Conservation (phyloP, 495 filamentous ascomycete genomes). For the Aspergillus taichungensis region DNA sequence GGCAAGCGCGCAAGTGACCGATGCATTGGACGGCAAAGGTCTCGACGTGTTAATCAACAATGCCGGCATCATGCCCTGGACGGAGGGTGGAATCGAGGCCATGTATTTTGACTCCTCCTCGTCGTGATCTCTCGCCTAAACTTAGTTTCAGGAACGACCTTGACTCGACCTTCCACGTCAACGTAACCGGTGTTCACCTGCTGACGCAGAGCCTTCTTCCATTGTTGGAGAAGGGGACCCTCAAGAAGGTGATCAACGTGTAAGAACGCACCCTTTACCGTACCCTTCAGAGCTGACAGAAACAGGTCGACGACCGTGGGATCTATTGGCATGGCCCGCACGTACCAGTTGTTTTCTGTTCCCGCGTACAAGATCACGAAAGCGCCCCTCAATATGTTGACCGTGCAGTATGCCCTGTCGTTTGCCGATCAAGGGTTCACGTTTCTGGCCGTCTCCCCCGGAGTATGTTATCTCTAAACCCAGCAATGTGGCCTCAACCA, state of each 20-base stretch:
- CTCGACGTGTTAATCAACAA: constrained; percentile 49
- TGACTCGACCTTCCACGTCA: constrained; percentile 26
- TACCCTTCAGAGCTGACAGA: neutral
- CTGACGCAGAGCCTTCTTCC: constrained; percentile 38
- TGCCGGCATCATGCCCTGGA: constrained; percentile 25
- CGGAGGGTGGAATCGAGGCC: constrained; percentile 14
- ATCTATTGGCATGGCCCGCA: constrained; percentile 23
- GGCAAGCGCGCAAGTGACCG: constrained; percentile 26
- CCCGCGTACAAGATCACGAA: constrained; percentile 47
- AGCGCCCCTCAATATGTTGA: constrained; percentile 42
- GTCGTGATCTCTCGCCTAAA: constrained; percentile 2
- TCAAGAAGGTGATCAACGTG: constrained; percentile 43
- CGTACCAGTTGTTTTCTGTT: constrained; percentile 9
- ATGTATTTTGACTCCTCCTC: constrained; percentile 19
- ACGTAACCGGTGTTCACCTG: constrained; percentile 34
- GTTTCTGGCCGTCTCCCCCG: constrained; percentile 36
- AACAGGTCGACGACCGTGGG: constrained; percentile 33
- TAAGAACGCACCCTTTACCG: constrained; percentile 10
- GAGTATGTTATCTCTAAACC: constrained; percentile 17
- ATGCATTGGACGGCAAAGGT: constrained; percentile 28
- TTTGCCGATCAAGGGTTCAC: constrained; percentile 35
- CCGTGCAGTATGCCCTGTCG: constrained; percentile 35
- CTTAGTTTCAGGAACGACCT: constrained; percentile 20
- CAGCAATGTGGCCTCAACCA: neutral
- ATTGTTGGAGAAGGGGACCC: constrained; percentile 31